Conservation (phyloP, 208 protist genomes). For the Entamoeba histolytica region DNA sequence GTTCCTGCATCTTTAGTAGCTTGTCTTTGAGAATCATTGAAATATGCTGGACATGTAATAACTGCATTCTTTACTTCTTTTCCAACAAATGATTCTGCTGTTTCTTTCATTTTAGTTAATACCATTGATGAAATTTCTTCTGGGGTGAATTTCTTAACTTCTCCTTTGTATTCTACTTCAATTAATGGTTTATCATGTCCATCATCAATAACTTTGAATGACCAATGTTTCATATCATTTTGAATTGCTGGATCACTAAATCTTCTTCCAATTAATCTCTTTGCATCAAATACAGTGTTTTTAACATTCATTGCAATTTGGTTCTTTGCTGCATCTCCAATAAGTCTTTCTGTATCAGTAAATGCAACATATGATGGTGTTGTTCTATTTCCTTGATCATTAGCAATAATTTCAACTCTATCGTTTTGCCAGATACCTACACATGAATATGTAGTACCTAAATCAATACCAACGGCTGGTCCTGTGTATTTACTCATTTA, state of each 20-base stretch:
- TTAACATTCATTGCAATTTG: conserved; percentile 60
- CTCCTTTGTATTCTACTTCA: conserved; percentile 15
- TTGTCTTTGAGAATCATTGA: conserved; percentile 72
- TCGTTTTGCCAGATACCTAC: conserved; percentile 7
- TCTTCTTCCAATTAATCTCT: conserved; percentile 59
- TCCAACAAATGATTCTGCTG: conserved; percentile 28
- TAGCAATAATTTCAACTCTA: conserved; percentile 51
- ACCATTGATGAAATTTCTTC: conserved; percentile 31
- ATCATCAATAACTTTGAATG: conserved; percentile 51
- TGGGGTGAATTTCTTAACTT: conserved; percentile 7
- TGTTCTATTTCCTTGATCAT: conserved; percentile 42
- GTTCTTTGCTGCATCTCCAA: too few species aligned
- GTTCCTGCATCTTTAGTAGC: conserved; percentile 65
- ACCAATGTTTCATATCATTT: conserved; percentile 48
- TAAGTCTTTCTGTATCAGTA: conserved; percentile 47
- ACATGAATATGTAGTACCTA: conserved; percentile 25
- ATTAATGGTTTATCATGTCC: conserved; percentile 44
- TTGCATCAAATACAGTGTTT: conserved; percentile 71
- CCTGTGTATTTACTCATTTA: neutral
- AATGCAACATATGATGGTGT: conserved; percentile 70
- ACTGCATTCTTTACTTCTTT: conserved; percentile 19
- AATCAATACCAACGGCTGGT: conserved; percentile 20
- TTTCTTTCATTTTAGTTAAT: conserved; percentile 28
- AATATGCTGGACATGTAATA: conserved; percentile 64
- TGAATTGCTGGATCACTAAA: conserved; percentile 37